Evolutionary conservation across 2,329 filamentous ascomycete species (phyloP), one percentile per base, ranked within the genome.

Genomic region (Exophiala mesophila): DNA sequence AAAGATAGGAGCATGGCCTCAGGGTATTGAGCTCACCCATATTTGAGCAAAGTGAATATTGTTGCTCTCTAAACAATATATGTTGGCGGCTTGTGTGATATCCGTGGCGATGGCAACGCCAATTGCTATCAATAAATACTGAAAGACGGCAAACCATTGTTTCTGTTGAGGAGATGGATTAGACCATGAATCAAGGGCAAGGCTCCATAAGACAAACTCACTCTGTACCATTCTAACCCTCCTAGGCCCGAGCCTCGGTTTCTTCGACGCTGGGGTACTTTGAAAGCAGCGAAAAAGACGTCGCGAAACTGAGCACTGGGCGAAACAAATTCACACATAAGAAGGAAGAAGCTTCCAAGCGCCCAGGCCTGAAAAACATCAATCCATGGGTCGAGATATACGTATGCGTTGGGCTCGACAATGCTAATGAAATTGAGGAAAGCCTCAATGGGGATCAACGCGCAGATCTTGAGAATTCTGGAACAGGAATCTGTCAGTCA

Each of bases 331-430:
- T 67, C 66, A 50, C 64, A 68, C 28, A 71, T 57, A 19, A 72
- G 59, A 7, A 72, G 57, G 47, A 70, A 69, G 51, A 72, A 72
- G 8, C 60, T 59, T n/a, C 60, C 62, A 2, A 73, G 53, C 7
- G 67, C 65, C 19, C 68, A 53, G 3, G 61, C 56, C 54, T 72
- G 63, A 44, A 65, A 59, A 4, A 68, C 45, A 16, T 66, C 62
- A 17, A 65, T 52, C 55, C 65, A 65, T 2, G 64, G 60, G 20
- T 60, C 52, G 9, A 72, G 44, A 47, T 71, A 72, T 31, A 66
- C 58, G 32, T 64, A 62, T 2, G 60, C 52, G 16, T 59, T 55
- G 2, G 67, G 64, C 26, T 63, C 64, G 39, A 55, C 57, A 13
- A 71, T 58, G 2, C 58, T 57, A 3, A 72, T 52, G 38, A 66